Conservation (phyloP, 331 rosid genomes). For the Dryas integrifolia region DNA sequence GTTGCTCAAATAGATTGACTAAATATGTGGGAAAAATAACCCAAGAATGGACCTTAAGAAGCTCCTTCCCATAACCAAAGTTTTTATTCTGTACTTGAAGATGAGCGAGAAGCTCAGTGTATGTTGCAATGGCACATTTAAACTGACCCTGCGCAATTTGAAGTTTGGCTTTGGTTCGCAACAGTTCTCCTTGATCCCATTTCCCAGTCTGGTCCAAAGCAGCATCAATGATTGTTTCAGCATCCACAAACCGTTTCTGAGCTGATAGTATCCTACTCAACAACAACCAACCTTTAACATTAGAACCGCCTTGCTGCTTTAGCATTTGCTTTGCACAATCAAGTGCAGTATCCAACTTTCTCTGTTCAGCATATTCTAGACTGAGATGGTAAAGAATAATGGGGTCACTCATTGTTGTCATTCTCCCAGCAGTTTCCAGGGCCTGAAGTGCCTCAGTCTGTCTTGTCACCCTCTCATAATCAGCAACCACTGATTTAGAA, state of each 20-base stretch:
- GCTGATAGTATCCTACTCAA: conserved; percentile 80
- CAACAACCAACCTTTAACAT: conserved; percentile 67
- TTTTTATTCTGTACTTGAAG: conserved; percentile 77
- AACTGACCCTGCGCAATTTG: conserved; percentile 67
- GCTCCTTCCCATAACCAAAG: conserved; percentile 48
- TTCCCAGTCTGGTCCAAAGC: conserved; percentile 83
- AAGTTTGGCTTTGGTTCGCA: conserved; percentile 85
- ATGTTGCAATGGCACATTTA: conserved; percentile 61
- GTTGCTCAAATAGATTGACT: not conserved
- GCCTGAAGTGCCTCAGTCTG: conserved; percentile 64
- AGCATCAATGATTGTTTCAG: conserved; percentile 65
- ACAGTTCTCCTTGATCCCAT: conserved; percentile 86
- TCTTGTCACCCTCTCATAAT: conserved; percentile 57
- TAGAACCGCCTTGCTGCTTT: conserved; percentile 64
- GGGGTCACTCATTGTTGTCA: conserved; percentile 61
- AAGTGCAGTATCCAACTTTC: conserved; percentile 74
- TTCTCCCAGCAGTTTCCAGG: conserved; percentile 57
- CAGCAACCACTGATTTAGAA: conserved; percentile 55
- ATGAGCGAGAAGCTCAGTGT: conserved; percentile 65
- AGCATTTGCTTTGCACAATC: conserved; percentile 53
- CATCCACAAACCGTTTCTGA: conserved; percentile 61
- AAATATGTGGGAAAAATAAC: not conserved
- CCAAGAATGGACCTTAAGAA: conserved; percentile 48
- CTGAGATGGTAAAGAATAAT: conserved; percentile 56
- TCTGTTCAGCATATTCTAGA: conserved; percentile 70